phyloP scores from a whole-genome alignment of 2,329 filamentous ascomycete species.

The Penicillium aurantiogriseum region DNA sequence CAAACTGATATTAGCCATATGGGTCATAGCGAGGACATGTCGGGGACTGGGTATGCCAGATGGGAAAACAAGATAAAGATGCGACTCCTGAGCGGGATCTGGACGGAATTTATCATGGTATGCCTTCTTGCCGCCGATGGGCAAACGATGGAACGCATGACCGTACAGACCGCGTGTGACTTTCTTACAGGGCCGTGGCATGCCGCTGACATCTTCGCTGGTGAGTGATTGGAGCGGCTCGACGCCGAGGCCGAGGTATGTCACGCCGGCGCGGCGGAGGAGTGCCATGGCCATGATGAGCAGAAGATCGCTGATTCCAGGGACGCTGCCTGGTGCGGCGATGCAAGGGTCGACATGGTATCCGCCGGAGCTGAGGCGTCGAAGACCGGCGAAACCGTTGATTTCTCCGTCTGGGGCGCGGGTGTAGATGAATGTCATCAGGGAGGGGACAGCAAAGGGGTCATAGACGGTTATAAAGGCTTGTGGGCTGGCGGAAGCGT shows the following conservation, averaged over 20 bases:
- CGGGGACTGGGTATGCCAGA: slow-evolving; percentile 31
- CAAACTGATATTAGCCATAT: slow-evolving; percentile 43
- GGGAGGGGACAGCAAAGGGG: slow-evolving; percentile 37
- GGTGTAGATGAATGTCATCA: slow-evolving; percentile 46
- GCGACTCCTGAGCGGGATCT: slow-evolving; percentile 32
- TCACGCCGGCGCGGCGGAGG: slow-evolving; percentile 32
- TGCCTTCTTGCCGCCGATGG: slow-evolving; percentile 40
- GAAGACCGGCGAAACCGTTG: slow-evolving; percentile 42
- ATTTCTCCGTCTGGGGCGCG: slow-evolving; percentile 27
- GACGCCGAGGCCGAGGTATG: slow-evolving; percentile 42
- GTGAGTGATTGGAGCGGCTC: slow-evolving; percentile 36
- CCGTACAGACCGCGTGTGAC: slow-evolving; percentile 34
- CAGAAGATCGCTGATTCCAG: slow-evolving; percentile 42
- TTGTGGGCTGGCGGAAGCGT: slow-evolving; percentile 31
- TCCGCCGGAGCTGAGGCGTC: slow-evolving; percentile 38
- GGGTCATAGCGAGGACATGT: slow-evolving; percentile 36
- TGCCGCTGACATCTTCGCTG: slow-evolving; percentile 31
- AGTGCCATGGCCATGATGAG: slow-evolving; percentile 41
- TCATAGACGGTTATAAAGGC: slow-evolving; percentile 46
- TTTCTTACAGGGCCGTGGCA: slow-evolving; percentile 27
- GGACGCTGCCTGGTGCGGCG: slow-evolving; percentile 34
- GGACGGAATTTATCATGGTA: slow-evolving; percentile 44
- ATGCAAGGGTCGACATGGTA: slow-evolving; percentile 47
- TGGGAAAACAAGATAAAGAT: slow-evolving; percentile 40
- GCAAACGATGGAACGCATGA: slow-evolving; percentile 34